These are phyloP conservation scores for Colletotrichum euphorbiae DNA, from an alignment of 2,329 filamentous ascomycete genomes.

Conservation along the genomic window DNA sequence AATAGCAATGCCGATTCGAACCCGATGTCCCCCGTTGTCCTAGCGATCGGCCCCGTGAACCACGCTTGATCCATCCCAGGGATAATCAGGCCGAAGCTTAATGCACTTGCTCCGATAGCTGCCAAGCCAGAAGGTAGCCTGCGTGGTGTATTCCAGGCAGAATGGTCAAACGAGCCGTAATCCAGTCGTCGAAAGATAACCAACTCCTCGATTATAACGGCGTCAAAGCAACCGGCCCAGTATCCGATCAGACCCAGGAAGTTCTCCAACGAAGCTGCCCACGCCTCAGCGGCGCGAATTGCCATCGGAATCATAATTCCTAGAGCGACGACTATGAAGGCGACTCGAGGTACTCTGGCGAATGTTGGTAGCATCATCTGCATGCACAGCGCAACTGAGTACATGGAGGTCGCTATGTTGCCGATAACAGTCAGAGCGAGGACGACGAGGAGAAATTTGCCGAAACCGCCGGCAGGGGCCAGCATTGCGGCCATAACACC, in stretches of 20 bases:
- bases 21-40: constrained; percentile 57
- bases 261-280: constrained; percentile 56
- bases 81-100: constrained; percentile 56
- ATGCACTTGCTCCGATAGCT: constrained; percentile 56
- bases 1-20: constrained; percentile 58
- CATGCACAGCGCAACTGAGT: constrained; percentile 52
- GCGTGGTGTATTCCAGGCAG: constrained; percentile 57
- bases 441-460: constrained; percentile 52
- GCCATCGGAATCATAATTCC: constrained; percentile 56
- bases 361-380: constrained; percentile 54
- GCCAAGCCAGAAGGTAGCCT: constrained; percentile 57
- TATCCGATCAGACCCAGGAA: constrained; percentile 59
- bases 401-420: constrained; percentile 53
- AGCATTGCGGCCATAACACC: constrained; percentile 50
- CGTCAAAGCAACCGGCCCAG: constrained; percentile 58
- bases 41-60: constrained; percentile 57
- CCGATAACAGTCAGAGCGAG: constrained; percentile 53
- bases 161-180: constrained; percentile 55
- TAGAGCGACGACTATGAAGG: constrained; percentile 54
- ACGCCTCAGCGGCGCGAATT: constrained; percentile 53
- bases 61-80: constrained; percentile 58
- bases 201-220: constrained; percentile 55
- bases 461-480: constrained; percentile 47
- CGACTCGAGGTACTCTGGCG: constrained; percentile 53
- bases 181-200: constrained; percentile 56